Conservation (phyloP, 108 stramenopile genomes). For the Stephanodiscus triporus region DNA sequence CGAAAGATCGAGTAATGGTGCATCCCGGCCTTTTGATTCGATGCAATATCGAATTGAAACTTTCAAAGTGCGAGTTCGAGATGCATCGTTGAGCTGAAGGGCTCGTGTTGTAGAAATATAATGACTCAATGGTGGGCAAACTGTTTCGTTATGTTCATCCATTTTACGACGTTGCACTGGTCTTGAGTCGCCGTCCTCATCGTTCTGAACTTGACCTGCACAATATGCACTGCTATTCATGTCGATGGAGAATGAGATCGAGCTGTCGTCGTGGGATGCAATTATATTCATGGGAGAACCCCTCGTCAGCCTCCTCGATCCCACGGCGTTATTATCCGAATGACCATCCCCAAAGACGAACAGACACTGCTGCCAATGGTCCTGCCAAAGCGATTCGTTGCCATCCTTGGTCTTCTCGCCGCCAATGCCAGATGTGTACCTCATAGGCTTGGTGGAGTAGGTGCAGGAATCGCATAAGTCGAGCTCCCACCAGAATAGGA, state of each 20-base stretch:
- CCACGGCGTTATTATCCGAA: slow-evolving; percentile 4
- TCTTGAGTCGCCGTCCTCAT: slow-evolving; percentile 4
- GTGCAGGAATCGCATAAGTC: slow-evolving; percentile 53
- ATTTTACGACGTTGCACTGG: slow-evolving; percentile 26
- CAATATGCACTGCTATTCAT: slow-evolving; percentile 3
- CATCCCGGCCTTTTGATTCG: slow-evolving; percentile 39
- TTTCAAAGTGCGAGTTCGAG: slow-evolving; percentile 36
- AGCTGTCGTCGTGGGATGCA: slow-evolving; percentile 58
- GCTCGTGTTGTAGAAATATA: slow-evolving; percentile 63
- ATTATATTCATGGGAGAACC: slow-evolving; percentile 45
- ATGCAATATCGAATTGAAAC: slow-evolving; percentile 54
- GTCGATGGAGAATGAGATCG: slow-evolving; percentile 50
- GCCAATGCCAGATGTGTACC: too few species aligned
- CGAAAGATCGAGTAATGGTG: slow-evolving; percentile 72
- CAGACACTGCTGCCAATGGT: slow-evolving; percentile 87
- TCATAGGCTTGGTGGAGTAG: slow-evolving; percentile 41
- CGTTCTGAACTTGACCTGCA: background rate
- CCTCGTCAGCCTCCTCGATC: slow-evolving; percentile 27
- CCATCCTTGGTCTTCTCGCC: background rate
- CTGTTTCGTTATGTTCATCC: slow-evolving; percentile 10
- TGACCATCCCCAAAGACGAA: slow-evolving; percentile 55
- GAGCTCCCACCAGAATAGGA: slow-evolving; percentile 87
- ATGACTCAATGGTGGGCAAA: background rate
- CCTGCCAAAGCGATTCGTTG: slow-evolving; percentile 63
- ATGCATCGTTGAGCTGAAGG: slow-evolving; percentile 68